A percentile compares a stretch with the other conserved stretches of the same genome.
These are phyloP conservation scores for Ganoderma boninense DNA, from an alignment of 1,284 basidiomycete species.

Conservation along the genomic window DNA sequence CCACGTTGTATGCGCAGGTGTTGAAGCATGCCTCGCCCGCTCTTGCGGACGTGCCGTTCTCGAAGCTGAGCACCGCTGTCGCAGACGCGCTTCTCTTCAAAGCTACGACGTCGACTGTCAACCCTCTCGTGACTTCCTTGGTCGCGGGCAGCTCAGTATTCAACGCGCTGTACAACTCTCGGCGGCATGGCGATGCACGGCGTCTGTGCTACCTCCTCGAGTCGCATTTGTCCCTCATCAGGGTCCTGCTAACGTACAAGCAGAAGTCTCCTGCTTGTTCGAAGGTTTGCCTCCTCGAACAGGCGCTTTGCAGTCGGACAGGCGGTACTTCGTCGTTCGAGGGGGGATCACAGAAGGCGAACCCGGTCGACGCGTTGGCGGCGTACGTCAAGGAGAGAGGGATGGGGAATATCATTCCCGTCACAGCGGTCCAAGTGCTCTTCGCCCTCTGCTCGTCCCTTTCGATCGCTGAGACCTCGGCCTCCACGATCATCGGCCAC, in stretches of 20 bases:
- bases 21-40: slow-evolving; percentile 68
- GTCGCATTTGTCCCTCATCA: slow-evolving; percentile 68
- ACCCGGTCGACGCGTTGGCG: slow-evolving; percentile 78
- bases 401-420: slow-evolving; percentile 63
- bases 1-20: slow-evolving; percentile 71
- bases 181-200: slow-evolving; percentile 74
- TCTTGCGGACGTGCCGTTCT: slow-evolving; percentile 61
- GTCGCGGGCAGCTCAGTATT: slow-evolving; percentile 68
- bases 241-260: slow-evolving; percentile 71
- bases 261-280: slow-evolving; percentile 49
- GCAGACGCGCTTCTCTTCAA: slow-evolving; percentile 73
- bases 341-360: slow-evolving; percentile 54
- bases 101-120: slow-evolving; percentile 78
- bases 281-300: slow-evolving; percentile 75
- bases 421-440: slow-evolving; percentile 72
- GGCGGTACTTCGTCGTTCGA: slow-evolving; percentile 60
- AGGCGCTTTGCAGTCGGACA: slow-evolving; percentile 71
- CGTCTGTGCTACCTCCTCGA: slow-evolving; percentile 75
- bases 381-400: slow-evolving; percentile 69
- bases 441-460: slow-evolving; percentile 73
- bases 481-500: slow-evolving; percentile 77
- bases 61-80: slow-evolving; percentile 65
- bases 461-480: slow-evolving; percentile 62
- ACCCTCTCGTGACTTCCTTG: slow-evolving; percentile 76
- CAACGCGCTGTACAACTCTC: slow-evolving; percentile 63